A percentile compares a stretch with the other conserved stretches of the same genome.
phyloP scores from a whole-genome alignment of 2,329 filamentous ascomycete species.

The Phyllosticta citrichinensis region DNA sequence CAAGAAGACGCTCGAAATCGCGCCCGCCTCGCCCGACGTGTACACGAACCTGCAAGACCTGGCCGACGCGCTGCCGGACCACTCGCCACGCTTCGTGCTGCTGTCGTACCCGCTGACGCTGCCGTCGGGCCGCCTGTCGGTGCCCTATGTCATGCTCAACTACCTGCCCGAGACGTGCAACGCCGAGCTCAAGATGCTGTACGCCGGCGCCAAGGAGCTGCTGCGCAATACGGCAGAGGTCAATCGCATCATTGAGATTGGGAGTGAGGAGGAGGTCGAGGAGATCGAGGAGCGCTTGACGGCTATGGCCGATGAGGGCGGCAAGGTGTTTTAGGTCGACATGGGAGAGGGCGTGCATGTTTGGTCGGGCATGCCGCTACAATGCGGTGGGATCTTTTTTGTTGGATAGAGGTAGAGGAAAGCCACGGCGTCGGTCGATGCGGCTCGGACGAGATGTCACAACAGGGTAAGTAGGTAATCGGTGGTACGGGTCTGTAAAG shows the following conservation, averaged over 20 bases:
- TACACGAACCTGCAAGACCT: conserved; percentile 76
- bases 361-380: no score
- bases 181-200: conserved; percentile 78
- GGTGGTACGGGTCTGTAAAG: no score
- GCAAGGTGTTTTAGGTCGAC: background rate
- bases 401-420: no score
- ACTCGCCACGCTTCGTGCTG: conserved; percentile 80
- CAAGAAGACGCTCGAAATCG: conserved; percentile 81
- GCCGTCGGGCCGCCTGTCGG: conserved; percentile 72
- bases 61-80: conserved; percentile 82
- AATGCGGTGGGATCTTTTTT: no score
- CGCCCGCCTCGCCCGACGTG: conserved; percentile 66
- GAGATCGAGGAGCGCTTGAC: conserved; percentile 52
- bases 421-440: no score
- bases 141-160: conserved; percentile 91
- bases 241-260: conserved; percentile 77
- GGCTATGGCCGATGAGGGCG: background rate
- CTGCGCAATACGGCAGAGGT: conserved; percentile 90
- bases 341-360: no score
- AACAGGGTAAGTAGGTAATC: no score
- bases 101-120: conserved; percentile 84
- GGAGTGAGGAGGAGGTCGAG: conserved; percentile 68
- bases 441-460: no score
- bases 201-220: conserved; percentile 90
- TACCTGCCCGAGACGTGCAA: conserved; percentile 92